These are phyloP conservation scores for Urtica urens DNA, from an alignment of 306 rosid genomes.

Conservation along the genomic window DNA sequence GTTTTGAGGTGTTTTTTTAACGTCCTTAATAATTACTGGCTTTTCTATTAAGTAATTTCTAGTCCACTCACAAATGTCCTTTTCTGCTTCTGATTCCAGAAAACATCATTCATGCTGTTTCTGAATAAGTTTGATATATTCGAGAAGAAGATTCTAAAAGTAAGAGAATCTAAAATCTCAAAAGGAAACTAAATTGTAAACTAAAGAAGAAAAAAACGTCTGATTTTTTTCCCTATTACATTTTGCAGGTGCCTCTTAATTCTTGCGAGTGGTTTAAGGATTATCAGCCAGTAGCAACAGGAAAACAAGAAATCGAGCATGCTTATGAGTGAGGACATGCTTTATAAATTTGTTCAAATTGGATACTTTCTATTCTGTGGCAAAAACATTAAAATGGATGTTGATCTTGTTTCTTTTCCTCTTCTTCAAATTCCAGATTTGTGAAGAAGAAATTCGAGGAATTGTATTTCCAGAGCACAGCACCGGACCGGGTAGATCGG, in stretches of 20 bases:
- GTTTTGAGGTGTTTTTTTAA: slow-evolving; percentile 66
- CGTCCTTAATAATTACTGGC: neutral
- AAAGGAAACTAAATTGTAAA: slow-evolving; percentile 7
- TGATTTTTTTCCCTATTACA: slow-evolving; percentile 14
- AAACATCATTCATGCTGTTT: slow-evolving; percentile 96
- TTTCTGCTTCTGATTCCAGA: slow-evolving; percentile 34
- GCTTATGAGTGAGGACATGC: slow-evolving; percentile 73
- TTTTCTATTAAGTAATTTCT: neutral
- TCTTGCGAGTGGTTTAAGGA: slow-evolving; percentile 92
- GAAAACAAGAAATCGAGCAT: slow-evolving; percentile 89
- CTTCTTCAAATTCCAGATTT: slow-evolving; percentile 68
- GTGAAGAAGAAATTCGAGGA: slow-evolving; percentile 97
- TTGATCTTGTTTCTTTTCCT: neutral
- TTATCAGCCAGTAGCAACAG: slow-evolving; percentile 81
- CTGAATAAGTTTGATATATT: slow-evolving; percentile 93
- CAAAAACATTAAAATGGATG: neutral
- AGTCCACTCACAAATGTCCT: neutral
- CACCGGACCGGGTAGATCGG: slow-evolving; percentile 82
- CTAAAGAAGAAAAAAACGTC: slow-evolving; percentile 16
- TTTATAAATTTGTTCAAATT: neutral
- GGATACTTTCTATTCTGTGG: too few species aligned
- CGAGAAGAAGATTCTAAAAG: slow-evolving; percentile 84
- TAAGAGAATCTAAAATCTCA: too few species aligned
- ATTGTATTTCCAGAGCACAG: slow-evolving; percentile 76
- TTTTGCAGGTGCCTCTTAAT: slow-evolving; percentile 72